These are phyloP conservation scores for Tremellales sp. DNA, from an alignment of 1,284 basidiomycete species.

Conservation along the genomic window DNA sequence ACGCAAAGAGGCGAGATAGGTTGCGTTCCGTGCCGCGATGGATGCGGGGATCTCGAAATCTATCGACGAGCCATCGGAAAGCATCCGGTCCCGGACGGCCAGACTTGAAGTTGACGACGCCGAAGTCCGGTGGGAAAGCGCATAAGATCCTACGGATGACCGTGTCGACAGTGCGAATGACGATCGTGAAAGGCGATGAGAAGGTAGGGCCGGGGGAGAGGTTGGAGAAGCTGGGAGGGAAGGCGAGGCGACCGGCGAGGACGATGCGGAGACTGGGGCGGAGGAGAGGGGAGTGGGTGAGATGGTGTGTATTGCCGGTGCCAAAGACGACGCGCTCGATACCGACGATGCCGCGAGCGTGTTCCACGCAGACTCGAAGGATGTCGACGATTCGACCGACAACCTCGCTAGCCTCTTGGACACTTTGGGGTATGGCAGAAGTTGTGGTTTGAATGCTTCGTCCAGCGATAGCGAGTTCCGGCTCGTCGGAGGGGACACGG, in stretches of 20 bases:
- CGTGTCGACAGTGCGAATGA: too few species aligned
- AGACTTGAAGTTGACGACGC: too few species aligned
- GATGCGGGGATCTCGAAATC: background rate
- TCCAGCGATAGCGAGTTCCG: background rate
- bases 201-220: too few species aligned
- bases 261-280: too few species aligned
- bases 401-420: slow-evolving; percentile 17
- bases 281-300: too few species aligned
- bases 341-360: background rate
- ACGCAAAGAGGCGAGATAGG: slow-evolving; percentile 8
- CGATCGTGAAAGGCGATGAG: too few species aligned
- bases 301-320: background rate
- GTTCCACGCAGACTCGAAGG: background rate
- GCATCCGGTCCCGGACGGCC: too few species aligned
- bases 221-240: too few species aligned
- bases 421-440: slow-evolving; percentile 20
- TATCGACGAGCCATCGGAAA: too few species aligned
- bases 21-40: background rate
- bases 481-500: background rate
- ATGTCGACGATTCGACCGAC: background rate
- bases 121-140: too few species aligned
- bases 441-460: slow-evolving; percentile 19
- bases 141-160: too few species aligned
- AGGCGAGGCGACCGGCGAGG: too few species aligned
- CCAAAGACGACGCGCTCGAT: background rate